phyloP scores from a whole-genome alignment of 352 stramenopile species.

The Plasmopara halstedii region DNA sequence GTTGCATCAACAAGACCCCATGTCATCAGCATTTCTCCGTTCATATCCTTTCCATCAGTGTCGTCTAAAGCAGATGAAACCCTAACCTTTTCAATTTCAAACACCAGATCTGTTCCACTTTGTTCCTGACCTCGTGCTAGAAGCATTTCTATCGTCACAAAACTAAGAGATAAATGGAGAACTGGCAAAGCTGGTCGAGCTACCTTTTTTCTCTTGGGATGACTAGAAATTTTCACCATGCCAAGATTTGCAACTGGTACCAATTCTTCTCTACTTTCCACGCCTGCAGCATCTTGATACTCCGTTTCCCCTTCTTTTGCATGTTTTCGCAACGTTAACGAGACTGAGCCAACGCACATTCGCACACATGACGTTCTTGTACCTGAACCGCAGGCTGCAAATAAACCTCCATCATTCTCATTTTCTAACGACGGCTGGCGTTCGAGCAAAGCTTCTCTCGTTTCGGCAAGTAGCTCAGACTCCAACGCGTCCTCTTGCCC shows the following conservation, averaged over 20 bases:
- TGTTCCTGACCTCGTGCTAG: slow-evolving; percentile 21
- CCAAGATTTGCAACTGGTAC: slow-evolving; percentile 80
- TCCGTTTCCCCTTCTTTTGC: slow-evolving; percentile 13
- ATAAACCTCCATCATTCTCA: slow-evolving; percentile 9
- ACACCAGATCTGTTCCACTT: slow-evolving; percentile 39
- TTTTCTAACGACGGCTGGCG: slow-evolving; percentile 6
- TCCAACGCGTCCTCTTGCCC: slow-evolving; percentile 62
- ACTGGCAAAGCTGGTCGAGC: slow-evolving; percentile 56
- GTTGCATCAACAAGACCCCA: slow-evolving; percentile 38
- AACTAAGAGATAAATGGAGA: slow-evolving; percentile 41
- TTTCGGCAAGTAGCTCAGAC: slow-evolving; percentile 61
- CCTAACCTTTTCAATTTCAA: slow-evolving; percentile 67
- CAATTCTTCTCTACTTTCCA: slow-evolving; percentile 33
- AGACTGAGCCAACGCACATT: slow-evolving; percentile 46
- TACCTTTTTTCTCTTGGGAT: slow-evolving; percentile 34
- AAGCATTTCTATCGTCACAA: slow-evolving; percentile 43
- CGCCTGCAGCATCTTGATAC: slow-evolving; percentile 8
- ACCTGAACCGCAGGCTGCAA: slow-evolving; percentile 9
- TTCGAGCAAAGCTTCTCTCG: slow-evolving; percentile 39
- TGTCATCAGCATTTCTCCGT: slow-evolving; percentile 24
- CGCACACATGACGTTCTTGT: slow-evolving; percentile 39
- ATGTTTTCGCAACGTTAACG: slow-evolving; percentile 62
- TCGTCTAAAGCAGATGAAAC: slow-evolving; percentile 27
- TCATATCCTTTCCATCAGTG: slow-evolving; percentile 21
- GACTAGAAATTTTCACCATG: slow-evolving; percentile 53